Evolutionary conservation across 2,329 filamentous ascomycete species (phyloP), one percentile per base, ranked within the genome.

Genomic region (Xylaria sp.): DNA sequence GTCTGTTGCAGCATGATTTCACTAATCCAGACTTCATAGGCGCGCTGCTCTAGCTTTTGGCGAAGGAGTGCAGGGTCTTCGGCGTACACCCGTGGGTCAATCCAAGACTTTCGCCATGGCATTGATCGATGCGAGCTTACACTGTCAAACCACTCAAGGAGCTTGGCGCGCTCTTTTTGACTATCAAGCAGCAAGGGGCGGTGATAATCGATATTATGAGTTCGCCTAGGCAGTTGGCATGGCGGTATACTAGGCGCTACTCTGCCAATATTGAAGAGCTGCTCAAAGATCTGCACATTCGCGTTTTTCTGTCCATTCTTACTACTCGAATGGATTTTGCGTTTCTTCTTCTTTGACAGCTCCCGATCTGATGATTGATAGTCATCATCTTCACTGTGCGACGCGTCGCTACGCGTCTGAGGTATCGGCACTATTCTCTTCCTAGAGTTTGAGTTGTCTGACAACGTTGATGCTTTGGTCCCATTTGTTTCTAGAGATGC

Each of bases 1-100:
- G 89, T 91, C 78, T 91, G 89, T 77, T 91, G 89, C 12, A 90
- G 83, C 89, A 91, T 91, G 73, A 90, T 87, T 79, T 91, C 89
- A 74, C 86, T 88, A 75, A 91, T 89, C 87, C 88, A 90, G 56
- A 91, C 88, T 76, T 90, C 85, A 79, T 91, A 91, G 1, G 88
- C 89, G 57, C 89, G 85, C 37, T 80, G 83, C 67, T 86, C 84
- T 12, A 90, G 80, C 2, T 77, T 77, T n/a, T 67, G 56, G 37
- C 82, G 82, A 9, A 86, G 79, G n/a, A 80, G 78, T 1, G 75
- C 70, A 1, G 75, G 73, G 18, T 64, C 37, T 6, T 63, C 58
- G 46, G 39, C 51, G 39, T 80, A 74, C 18, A 63, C 31, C 3
- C 68, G 67, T 9, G 84, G 84, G 63, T 88, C 79, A 62, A 88